A percentile compares a stretch with the other conserved stretches of the same genome.
Conservation (phyloP, 805 yeast species). For the Lipomyces yamanashiensis region DNA sequence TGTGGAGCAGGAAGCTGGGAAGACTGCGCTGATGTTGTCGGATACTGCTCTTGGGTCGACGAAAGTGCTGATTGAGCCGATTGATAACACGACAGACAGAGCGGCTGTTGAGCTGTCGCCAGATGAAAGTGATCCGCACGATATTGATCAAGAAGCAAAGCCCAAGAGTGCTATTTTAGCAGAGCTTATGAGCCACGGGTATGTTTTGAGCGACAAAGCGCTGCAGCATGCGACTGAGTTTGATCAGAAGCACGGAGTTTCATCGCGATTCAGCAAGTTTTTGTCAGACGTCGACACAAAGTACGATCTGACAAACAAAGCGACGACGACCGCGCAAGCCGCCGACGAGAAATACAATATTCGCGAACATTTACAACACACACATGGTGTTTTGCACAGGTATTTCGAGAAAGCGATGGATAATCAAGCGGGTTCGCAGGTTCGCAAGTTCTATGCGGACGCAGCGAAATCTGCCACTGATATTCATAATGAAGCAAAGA, state of each 20-base stretch:
- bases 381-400: constrained; percentile 31
- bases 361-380: constrained; percentile 48
- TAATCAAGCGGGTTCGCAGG: constrained; percentile 56
- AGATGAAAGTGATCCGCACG: constrained; percentile 23
- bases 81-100: constrained; percentile 39
- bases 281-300: constrained; percentile 50
- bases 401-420: constrained; percentile 47
- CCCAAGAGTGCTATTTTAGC: constrained; percentile 78
- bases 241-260: constrained; percentile 67
- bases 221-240: constrained; percentile 63
- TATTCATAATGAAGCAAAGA: constrained; percentile 74
- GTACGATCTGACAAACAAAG: constrained; percentile 34
- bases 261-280: constrained; percentile 61
- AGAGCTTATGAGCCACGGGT: constrained; percentile 75
- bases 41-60: constrained; percentile 74
- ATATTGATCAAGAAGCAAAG: constrained; percentile 70
- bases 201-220: constrained; percentile 64
- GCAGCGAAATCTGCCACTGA: constrained; percentile 61
- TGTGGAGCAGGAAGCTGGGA: constrained; percentile 62
- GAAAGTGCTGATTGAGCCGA: constrained; percentile 53
- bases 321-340: constrained; percentile 36
- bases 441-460: constrained; percentile 63
- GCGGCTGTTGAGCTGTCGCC: constrained; percentile 34
- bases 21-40: constrained; percentile 70
- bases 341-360: constrained; percentile 51